Base-by-base conservation (phyloP, 2,329 filamentous ascomycete species). In the Zymoseptoria tritici region DNA sequence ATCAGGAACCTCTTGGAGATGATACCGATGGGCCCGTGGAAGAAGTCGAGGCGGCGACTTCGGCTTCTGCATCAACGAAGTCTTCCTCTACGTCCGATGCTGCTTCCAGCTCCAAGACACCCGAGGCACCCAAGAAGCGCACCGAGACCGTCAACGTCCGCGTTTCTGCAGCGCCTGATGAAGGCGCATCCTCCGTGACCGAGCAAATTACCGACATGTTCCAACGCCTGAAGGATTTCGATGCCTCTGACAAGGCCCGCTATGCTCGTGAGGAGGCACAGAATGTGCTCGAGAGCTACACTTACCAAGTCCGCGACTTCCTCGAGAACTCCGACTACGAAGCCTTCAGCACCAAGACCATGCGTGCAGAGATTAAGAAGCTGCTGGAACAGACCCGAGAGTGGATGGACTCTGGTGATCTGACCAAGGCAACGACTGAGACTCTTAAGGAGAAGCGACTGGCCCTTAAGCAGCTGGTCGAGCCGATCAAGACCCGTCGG, bases 211-310 rank as follows among this genome's bases (percentile, higher is more conserved):
- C 75, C 63, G 77, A 78, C 7, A 83, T 86, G 70, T 86, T 88
- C 72, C 83, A 89, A 50, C 76, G 79, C 52, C 83, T 99, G 51
- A 82, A 85, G 68, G 87, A 90, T 4, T 97, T 99, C 68, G 91
- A 95, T 66, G 80, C 83, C 24, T 96, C 93, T 2, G 94, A 99
- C 75, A 84, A 83, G 66, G 85, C 88, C 26, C 88, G 92, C 55
- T 77, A 85, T 42, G 79, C 85, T 60, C 85, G 92, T 31, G 92
- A 97, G 72, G 93, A 97, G 73, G 85, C 90, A 0, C 79, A 97
- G 59, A 99, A 97, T 76, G 88, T 89, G 65, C 84, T 99, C n/a
- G 94, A 99, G 75, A 87, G 83, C 11, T 97, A 89, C 75, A 96
- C 93, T 13, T 99, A 99, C 80, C 88, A 86, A 70, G 84, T 89